These are phyloP conservation scores for Hypericum perforatum DNA, from an alignment of 345 rosid species.

Conservation along the genomic window DNA sequence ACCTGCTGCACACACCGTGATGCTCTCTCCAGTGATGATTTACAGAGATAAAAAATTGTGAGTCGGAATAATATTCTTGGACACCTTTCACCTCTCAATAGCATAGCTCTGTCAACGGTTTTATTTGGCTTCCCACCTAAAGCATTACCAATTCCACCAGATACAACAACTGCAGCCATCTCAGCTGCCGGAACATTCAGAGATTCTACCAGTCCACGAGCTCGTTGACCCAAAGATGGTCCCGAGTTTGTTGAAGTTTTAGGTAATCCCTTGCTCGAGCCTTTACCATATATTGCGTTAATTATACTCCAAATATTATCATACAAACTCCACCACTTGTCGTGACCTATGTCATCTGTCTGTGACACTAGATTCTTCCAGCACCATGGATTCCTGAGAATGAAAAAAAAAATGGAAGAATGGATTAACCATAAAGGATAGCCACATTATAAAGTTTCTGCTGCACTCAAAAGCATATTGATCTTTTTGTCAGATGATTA, in stretches of 20 bases:
- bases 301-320: constrained; percentile 78
- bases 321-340: constrained; percentile 81
- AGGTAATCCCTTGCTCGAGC: constrained; percentile 57
- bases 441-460: neutral
- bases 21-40: constrained; percentile 75
- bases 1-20: constrained; percentile 81
- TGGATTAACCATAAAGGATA: neutral
- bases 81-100: constrained; percentile 84
- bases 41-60: constrained; percentile 65
- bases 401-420: constrained; percentile 14
- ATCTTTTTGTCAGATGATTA: no score
- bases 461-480: no score
- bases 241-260: constrained; percentile 42
- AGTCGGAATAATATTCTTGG: constrained; percentile 86
- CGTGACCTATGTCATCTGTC: constrained; percentile 37
- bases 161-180: constrained; percentile 97
- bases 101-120: constrained; percentile 86
- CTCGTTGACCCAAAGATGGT: constrained; percentile 90
- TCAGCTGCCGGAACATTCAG: constrained; percentile 95
- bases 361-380: constrained; percentile 26
- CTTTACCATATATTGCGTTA: constrained; percentile 71
- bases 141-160: constrained; percentile 93
- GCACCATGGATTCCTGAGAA: constrained; percentile 34
- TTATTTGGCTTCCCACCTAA: constrained; percentile 69
- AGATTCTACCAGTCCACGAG: constrained; percentile 92